Base-by-base conservation (phyloP, 345 rosid species). In the Zanthoxylum bungeanum region DNA sequence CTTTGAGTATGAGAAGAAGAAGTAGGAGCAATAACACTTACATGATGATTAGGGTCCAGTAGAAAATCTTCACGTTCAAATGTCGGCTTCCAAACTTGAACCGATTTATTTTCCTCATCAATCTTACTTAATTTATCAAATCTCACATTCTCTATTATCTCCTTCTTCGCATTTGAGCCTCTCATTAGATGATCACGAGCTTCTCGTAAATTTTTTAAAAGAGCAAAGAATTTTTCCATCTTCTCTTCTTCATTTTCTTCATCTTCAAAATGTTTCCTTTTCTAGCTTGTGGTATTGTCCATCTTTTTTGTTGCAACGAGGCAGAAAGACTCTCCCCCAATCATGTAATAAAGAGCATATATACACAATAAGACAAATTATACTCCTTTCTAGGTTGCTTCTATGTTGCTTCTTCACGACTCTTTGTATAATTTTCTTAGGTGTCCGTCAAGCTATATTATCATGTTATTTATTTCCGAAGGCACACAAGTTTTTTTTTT, bases 161-260 rank as follows among this genome's bases (percentile, higher is more conserved):
- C 16, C 57, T 64, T 28, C 27, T 14, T 46, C 19, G 37, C 9
- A 24, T 30, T 28, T 7, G 72, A 44, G 56, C 58, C 66, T 7
- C 3, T 64, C 61, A 52, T 39, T n/a, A 81, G 66, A 52, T 66
- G 70, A 17, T 72, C 74, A 31, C 87, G 85, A 60, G 75, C 78
- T 68, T 84, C 83, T 1, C 73, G 78, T 8, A 81, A 65, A 73
- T 58, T 67, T 30, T 53, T 72, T 60, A 84, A 59, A 40, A 84
- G 76, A 49, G 81, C 78, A 50, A 72, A 81, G 76, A 84, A 84
- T 55, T 77, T 64, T 75, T 84, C 87, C 10, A 84, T 81, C 50
- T 76, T 75, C 28, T 69, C 78, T 17, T 79, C 81, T 28, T 82
- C 85, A 24, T 59, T 34, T 1, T 73, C 75, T 21, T 78, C 77